A percentile compares a stretch with the other conserved stretches of the same genome.
Conservation (phyloP, 2,329 filamentous ascomycete species). For the Nemania sp. region DNA sequence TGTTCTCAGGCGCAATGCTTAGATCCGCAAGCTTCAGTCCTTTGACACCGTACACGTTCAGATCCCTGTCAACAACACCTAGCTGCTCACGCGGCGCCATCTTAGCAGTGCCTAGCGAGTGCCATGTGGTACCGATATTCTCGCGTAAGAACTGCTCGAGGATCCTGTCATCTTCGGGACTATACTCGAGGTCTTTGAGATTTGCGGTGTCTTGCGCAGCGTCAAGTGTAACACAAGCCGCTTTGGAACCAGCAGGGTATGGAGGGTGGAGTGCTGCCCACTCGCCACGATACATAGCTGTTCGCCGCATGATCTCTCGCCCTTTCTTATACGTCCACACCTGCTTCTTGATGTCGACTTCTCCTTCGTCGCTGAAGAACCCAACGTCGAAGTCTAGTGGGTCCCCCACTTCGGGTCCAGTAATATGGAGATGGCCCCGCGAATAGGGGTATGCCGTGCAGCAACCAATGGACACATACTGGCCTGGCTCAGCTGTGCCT, state of each 20-base stretch:
- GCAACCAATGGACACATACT: constrained; percentile 54
- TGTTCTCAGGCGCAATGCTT: constrained; percentile 42
- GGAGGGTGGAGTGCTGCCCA: constrained; percentile 47
- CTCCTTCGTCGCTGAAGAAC: constrained; percentile 53
- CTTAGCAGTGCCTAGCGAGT: constrained; percentile 46
- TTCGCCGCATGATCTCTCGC: constrained; percentile 63
- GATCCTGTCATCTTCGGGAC: constrained; percentile 48
- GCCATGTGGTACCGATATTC: constrained; percentile 46
- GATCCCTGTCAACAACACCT: constrained; percentile 46
- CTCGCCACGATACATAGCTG: constrained; percentile 54
- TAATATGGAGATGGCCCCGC: constrained; percentile 64
- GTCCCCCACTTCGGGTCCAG: constrained; percentile 44
- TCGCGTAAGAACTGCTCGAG: constrained; percentile 48
- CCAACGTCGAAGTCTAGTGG: constrained; percentile 60
- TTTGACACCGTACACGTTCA: constrained; percentile 47
- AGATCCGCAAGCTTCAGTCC: constrained; percentile 46
- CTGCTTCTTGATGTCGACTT: constrained; percentile 59
- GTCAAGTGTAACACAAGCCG: constrained; percentile 26
- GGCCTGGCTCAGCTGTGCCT: constrained; percentile 31
- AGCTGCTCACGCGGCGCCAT: constrained; percentile 46
- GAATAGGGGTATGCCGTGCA: constrained; percentile 64
- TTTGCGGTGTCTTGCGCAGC: constrained; percentile 15
- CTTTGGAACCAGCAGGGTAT: constrained; percentile 48
- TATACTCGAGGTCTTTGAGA: constrained; percentile 51
- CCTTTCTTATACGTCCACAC: constrained; percentile 67